Conservation (phyloP, 176 grass and related monocot genomes). For the Poa pratensis region DNA sequence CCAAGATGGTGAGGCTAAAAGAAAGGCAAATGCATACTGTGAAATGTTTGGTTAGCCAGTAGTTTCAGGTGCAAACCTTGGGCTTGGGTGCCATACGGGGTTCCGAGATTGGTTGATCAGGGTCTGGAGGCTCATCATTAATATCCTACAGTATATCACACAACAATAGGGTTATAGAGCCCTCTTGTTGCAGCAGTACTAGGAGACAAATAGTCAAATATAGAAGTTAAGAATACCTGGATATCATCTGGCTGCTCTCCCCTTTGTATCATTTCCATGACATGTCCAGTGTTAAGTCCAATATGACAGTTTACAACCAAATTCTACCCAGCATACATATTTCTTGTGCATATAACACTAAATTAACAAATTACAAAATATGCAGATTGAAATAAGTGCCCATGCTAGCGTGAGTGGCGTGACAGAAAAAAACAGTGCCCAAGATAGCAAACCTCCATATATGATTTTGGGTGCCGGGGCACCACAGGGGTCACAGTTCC, state of each 20-base stretch:
- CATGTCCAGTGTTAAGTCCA: conserved; percentile 42
- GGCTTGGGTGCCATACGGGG: conserved; percentile 61
- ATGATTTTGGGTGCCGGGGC: conserved; percentile 60
- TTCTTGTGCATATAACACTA: not conserved
- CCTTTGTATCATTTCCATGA: conserved; percentile 78
- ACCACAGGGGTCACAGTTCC: conserved; percentile 30
- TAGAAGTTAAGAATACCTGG: conserved; percentile 40
- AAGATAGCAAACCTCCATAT: conserved; percentile 55
- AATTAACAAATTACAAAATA: not conserved
- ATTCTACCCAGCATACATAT: not conserved
- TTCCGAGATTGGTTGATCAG: conserved; percentile 63
- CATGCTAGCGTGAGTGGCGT: not conserved
- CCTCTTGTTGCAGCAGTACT: not conserved
- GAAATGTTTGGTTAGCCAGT: conserved; percentile 2
- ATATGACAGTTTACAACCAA: not conserved
- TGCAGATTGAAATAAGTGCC: not conserved
- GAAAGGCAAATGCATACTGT: not conserved
- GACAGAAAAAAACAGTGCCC: not conserved
- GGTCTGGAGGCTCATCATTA: conserved; percentile 62
- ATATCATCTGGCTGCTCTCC: conserved; percentile 68
- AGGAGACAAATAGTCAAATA: too few species aligned
- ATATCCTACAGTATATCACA: conserved; percentile 52
- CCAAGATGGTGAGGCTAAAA: conserved; percentile 10
- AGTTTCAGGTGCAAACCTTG: conserved; percentile 50
- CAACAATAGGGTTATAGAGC: not conserved